phyloP scores from a whole-genome alignment of 257 asterid species.

The Salvia miltiorrhiza region DNA sequence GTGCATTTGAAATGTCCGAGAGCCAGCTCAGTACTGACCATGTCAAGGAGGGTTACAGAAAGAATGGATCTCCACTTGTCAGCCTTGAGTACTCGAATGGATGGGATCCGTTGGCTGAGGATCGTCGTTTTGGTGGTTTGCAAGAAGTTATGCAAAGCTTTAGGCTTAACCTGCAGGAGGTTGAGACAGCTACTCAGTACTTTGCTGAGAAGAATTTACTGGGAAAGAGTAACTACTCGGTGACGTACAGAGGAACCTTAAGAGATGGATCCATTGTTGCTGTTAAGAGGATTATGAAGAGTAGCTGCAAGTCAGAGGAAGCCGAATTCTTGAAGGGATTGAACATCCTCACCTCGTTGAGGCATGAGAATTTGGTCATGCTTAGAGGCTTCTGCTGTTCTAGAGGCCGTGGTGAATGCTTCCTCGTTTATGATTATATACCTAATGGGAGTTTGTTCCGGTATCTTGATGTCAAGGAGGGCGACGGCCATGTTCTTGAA shows the following conservation, averaged over 20 bases:
- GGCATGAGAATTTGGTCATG: constrained; percentile 71
- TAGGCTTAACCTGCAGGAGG: constrained; percentile 71
- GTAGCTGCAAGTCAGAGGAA: constrained; percentile 88
- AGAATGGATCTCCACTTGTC: constrained; percentile 83
- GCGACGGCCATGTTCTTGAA: constrained; percentile 53
- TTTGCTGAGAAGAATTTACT: constrained; percentile 70
- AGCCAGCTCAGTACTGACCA: constrained; percentile 41
- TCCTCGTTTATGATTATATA: constrained; percentile 72
- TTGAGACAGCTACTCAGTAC: constrained; percentile 85
- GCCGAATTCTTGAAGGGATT: constrained; percentile 80
- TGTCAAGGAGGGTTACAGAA: constrained; percentile 41
- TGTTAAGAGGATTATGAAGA: constrained; percentile 68
- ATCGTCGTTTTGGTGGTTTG: constrained; percentile 57
- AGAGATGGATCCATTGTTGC: constrained; percentile 82
- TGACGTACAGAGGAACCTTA: constrained; percentile 58
- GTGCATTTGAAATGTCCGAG: constrained; percentile 34
- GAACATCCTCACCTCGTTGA: constrained; percentile 52
- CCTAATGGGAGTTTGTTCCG: constrained; percentile 61
- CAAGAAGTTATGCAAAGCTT: constrained; percentile 65
- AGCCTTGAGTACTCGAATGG: constrained; percentile 88
- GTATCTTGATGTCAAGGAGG: constrained; percentile 62
- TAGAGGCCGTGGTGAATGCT: constrained; percentile 76
- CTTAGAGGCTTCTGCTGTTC: constrained; percentile 93
- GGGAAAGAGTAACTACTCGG: constrained; percentile 70
- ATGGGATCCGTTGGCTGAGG: constrained; percentile 95